These are phyloP conservation scores for Rhynchosporium agropyri DNA, from an alignment of 2,329 filamentous ascomycete species.

Conservation along the genomic window DNA sequence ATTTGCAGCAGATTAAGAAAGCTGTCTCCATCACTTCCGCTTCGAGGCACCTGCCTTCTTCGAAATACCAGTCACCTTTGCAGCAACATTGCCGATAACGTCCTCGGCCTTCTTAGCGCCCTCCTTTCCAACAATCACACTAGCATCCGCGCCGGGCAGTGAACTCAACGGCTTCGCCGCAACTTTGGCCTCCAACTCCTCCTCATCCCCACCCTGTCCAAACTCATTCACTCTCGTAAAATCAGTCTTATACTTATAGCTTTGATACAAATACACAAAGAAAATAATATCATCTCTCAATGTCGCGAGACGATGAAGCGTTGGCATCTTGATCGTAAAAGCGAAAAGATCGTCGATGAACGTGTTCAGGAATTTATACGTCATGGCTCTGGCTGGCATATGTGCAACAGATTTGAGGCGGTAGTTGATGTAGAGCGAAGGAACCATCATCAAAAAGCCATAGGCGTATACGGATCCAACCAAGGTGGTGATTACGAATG, in stretches of 20 bases:
- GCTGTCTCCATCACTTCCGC: slow-evolving; percentile 45
- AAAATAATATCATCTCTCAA: slow-evolving; percentile 96
- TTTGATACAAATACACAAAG: slow-evolving; percentile 96
- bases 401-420: slow-evolving; percentile 92
- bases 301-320: slow-evolving; percentile 88
- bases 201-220: slow-evolving; percentile 95
- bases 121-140: slow-evolving; percentile 37
- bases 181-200: slow-evolving; percentile 59
- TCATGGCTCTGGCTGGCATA: slow-evolving; percentile 96
- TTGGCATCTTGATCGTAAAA: slow-evolving; percentile 99
- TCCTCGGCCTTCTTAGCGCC: slow-evolving; percentile 40
- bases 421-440: slow-evolving; percentile 98
- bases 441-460: slow-evolving; percentile 99
- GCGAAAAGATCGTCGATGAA: slow-evolving; percentile 99
- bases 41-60: slow-evolving; percentile 53
- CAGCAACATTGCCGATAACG: slow-evolving; percentile 24
- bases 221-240: slow-evolving; percentile 96
- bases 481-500: slow-evolving; percentile 90
- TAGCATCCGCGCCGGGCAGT: slow-evolving; percentile 30
- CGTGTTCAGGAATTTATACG: slow-evolving; percentile 97
- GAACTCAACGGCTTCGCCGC: slow-evolving; percentile 44
- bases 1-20: no score
- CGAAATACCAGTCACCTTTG: slow-evolving; percentile 53
- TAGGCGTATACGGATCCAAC: slow-evolving; percentile 97
- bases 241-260: slow-evolving; percentile 89